Base-by-base conservation (phyloP, 2,329 filamentous ascomycete species). In the Tolypocladium endophyticum region DNA sequence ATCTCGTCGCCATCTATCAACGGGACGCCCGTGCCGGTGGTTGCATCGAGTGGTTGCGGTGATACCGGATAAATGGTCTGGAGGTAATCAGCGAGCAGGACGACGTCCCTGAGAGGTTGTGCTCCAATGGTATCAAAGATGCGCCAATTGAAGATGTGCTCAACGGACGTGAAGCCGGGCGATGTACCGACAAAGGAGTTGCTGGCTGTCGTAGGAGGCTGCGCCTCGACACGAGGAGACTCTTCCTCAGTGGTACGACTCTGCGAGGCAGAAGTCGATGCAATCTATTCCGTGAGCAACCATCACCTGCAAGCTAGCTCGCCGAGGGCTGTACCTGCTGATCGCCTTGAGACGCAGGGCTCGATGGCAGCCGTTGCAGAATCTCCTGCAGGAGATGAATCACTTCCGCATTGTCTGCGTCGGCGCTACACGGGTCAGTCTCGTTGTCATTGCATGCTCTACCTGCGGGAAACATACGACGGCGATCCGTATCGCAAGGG, bases 331-430 rank as follows among this genome's bases (percentile, higher is more conserved):
- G 50, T 9, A 33, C 28, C 33, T 55, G 11, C 20, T 25, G 3
- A 36, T 36, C 9, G 9, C 2, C 33, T 12, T 12, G 11, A 33
- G 16, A 88, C 73, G 11, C 87, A 81, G 0, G 73, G 69, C 9
- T 81, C 81, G 54, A 87, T 75, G 0, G 83, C 85, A 1, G 81
- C 82, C 69, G 87, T 83, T 25, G 20, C 30, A 80, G 74, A 66
- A 89, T 87, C 30, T 80, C 78, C 72, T 87, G 84, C 28, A 55
- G 33, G 4, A 55, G 16, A 20, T 38, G 33, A 4, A 33, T 23
- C 18, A 38, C 53, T 23, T 38, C 33, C 1, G 30, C 20, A 38
- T 36, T 55, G 28, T 53, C 20, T 53, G 8, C 16, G 11, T 45
- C 23, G 43, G n/a, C 2, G 43, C 43, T 45, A 25, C 23, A 25